Evolutionary conservation across 2,329 filamentous ascomycete genomes (phyloP).

Genomic region (Herpotrichia juniperi): DNA sequence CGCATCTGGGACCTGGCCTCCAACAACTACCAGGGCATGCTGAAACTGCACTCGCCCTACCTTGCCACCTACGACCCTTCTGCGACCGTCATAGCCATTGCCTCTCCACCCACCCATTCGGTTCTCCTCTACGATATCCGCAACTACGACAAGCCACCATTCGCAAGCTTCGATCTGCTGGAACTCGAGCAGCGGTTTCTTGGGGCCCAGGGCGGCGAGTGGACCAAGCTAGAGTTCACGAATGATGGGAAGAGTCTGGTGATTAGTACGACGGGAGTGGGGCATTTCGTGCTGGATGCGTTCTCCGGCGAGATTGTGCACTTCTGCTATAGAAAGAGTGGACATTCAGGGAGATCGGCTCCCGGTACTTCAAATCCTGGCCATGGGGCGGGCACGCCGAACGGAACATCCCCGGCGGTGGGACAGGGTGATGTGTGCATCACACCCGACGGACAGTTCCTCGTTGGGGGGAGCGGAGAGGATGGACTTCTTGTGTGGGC

Average conservation of each 20-base stretch:
- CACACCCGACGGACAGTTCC: conserved; percentile 85
- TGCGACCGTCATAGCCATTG: conserved; percentile 88
- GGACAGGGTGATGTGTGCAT: conserved; percentile 82
- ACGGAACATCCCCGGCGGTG: conserved; percentile 39
- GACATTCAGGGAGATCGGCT: conserved; percentile 52
- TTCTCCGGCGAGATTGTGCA: conserved; percentile 83
- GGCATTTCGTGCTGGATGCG: conserved; percentile 92
- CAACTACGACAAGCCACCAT: conserved; percentile 91
- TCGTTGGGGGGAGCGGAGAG: conserved; percentile 76
- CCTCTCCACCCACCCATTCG: conserved; percentile 77
- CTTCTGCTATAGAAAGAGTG: conserved; percentile 63
- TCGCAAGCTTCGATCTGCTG: conserved; percentile 81
- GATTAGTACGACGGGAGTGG: conserved; percentile 79
- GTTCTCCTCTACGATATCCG: conserved; percentile 91
- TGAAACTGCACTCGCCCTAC: conserved; percentile 80
- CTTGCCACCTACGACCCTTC: conserved; percentile 92
- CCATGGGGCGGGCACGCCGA: conserved; percentile 60
- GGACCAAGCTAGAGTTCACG: conserved; percentile 93
- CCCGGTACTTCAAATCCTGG: conserved; percentile 52
- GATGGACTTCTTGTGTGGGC: conserved; percentile 88
- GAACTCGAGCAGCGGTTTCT: conserved; percentile 61
- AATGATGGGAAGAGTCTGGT: conserved; percentile 92
- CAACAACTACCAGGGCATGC: conserved; percentile 77
- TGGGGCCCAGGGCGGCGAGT: conserved; percentile 63
- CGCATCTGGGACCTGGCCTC: conserved; percentile 88